phyloP scores from a whole-genome alignment of 345 rosid genomes.

The Iberis pinnata region DNA sequence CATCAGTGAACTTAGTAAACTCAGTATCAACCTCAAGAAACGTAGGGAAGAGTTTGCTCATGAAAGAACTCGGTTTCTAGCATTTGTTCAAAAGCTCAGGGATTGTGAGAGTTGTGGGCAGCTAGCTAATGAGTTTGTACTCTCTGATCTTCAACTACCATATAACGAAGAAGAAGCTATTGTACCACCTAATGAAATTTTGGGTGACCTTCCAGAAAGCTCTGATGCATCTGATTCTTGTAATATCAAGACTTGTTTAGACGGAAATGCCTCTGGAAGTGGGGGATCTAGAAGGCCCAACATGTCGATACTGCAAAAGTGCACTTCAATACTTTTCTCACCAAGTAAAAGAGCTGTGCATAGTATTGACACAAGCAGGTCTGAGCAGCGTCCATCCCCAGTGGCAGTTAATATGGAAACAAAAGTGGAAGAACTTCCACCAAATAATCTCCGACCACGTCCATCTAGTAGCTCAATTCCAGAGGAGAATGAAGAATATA shows the following conservation, averaged over 20 bases:
- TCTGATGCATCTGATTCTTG: conserved; percentile 28
- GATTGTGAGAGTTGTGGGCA: conserved; percentile 66
- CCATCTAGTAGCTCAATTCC: conserved; percentile 30
- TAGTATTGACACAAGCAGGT: conserved; percentile 28
- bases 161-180: conserved; percentile 34
- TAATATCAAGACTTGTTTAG: conserved; percentile 34
- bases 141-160: conserved; percentile 58
- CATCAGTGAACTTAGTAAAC: conserved; percentile 52
- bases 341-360: conserved; percentile 46
- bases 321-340: conserved; percentile 54
- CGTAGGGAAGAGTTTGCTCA: conserved; percentile 49
- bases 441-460: conserved; percentile 23
- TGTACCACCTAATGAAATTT: conserved; percentile 33
- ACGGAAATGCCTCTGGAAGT: conserved; percentile 28
- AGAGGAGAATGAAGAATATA: conserved; percentile 34
- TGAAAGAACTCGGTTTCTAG: conserved; percentile 58
- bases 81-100: conserved; percentile 61
- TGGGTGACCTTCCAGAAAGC: conserved; percentile 30
- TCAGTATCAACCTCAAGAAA: conserved; percentile 56
- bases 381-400: conserved; percentile 26
- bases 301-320: conserved; percentile 59
- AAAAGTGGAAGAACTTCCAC: conserved; percentile 28
- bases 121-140: conserved; percentile 48
- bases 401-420: conserved; percentile 21
- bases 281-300: conserved; percentile 39